phyloP scores from a whole-genome alignment of 352 stramenopile genomes.

The Phytophthora ohioensis region DNA sequence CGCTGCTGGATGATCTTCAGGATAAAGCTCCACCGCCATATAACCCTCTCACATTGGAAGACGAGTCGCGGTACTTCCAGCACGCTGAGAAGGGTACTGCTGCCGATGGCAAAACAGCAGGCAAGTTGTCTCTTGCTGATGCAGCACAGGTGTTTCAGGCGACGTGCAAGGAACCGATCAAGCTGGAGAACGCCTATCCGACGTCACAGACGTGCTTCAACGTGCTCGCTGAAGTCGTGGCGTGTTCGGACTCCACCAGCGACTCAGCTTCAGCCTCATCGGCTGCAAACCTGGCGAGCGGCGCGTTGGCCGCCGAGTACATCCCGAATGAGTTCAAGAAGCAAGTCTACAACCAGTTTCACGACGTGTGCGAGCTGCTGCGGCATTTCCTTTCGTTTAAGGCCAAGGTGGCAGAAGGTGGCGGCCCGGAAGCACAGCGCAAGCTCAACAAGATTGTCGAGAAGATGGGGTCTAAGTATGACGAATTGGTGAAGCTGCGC shows the following conservation, averaged over 20 bases:
- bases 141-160: conserved; percentile 57
- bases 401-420: conserved; percentile 63
- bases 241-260: conserved; percentile 67
- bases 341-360: conserved; percentile 87
- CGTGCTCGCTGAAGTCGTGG: conserved; percentile 70
- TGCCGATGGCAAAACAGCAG: conserved; percentile 26
- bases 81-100: conserved; percentile 42
- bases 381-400: conserved; percentile 90
- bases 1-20: conserved; percentile 75
- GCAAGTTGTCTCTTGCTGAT: conserved; percentile 40
- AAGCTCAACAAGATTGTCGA: conserved; percentile 90
- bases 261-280: conserved; percentile 65
- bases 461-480: conserved; percentile 90
- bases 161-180: conserved; percentile 48
- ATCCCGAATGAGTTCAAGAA: conserved; percentile 91
- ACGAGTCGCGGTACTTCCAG: conserved; percentile 88
- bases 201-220: conserved; percentile 57
- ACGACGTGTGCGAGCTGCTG: conserved; percentile 85
- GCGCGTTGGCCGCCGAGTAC: conserved; percentile 69
- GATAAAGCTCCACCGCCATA: conserved; percentile 60
- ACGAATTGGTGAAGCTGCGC: conserved; percentile 85
- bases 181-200: conserved; percentile 69
- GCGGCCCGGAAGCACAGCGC: conserved; percentile 59
- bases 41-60: conserved; percentile 82
- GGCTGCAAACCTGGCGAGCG: conserved; percentile 55